phyloP scores from a whole-genome alignment of 2,329 filamentous ascomycete species.

The Dothiorella sarmentorum region DNA sequence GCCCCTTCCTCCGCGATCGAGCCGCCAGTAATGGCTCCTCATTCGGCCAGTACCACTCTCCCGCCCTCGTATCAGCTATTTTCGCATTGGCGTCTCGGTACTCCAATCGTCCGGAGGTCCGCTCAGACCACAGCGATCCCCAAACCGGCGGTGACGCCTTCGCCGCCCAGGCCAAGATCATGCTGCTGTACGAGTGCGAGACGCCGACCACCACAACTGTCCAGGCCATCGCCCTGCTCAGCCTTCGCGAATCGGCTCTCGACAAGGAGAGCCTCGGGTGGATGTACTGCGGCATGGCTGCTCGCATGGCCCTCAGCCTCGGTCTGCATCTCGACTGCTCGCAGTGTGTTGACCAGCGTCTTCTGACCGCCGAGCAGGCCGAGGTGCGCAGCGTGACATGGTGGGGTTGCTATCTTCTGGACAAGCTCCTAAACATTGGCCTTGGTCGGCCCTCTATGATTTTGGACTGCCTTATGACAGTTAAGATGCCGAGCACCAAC shows the following conservation, averaged over 20 bases:
- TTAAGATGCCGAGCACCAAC: background rate
- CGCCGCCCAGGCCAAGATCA: background rate
- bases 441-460: constrained; percentile 2
- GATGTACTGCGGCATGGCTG: background rate
- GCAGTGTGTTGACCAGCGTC: background rate
- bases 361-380: background rate
- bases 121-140: background rate
- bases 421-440: background rate
- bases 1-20: background rate
- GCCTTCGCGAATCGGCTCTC: background rate
- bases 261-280: background rate
- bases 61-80: background rate
- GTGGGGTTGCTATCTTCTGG: constrained; percentile 3
- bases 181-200: background rate
- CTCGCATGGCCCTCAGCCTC: background rate
- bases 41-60: background rate
- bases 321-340: constrained; percentile 6
- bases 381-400: background rate
- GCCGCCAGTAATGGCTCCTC: background rate
- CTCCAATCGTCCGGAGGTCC: background rate
- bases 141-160: background rate
- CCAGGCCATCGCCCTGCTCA: background rate
- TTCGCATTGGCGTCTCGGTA: background rate
- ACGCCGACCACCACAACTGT: background rate
- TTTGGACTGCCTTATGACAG: background rate